A percentile compares a stretch with the other conserved stretches of the same genome.
Conservation (phyloP, 768 basidiomycete species). For the Pisolithus albus region DNA sequence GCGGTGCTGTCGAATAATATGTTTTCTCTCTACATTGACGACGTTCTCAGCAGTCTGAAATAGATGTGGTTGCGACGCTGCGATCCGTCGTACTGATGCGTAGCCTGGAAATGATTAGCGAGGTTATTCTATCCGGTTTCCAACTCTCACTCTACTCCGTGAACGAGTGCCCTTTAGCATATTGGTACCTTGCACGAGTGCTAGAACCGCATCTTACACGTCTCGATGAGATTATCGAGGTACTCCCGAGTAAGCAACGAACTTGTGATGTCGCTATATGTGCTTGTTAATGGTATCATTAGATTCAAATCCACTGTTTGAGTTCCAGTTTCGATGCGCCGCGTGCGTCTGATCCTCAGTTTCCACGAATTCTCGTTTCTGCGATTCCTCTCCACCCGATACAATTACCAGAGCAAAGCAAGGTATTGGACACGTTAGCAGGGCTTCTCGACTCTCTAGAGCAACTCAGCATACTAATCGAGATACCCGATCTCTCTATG, state of each 20-base stretch:
- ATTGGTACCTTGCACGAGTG: constrained; percentile 63
- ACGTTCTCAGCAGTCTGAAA: constrained; percentile 12
- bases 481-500: constrained; percentile 34
- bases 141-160: constrained; percentile 66
- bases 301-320: no score
- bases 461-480: constrained; percentile 43
- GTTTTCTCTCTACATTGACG: neutral
- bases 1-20: neutral
- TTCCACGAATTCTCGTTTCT: constrained; percentile 57
- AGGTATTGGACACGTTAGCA: constrained; percentile 46
- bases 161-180: constrained; percentile 66
- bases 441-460: constrained; percentile 50
- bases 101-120: constrained; percentile 54
- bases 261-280: no score
- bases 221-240: no score
- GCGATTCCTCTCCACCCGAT: constrained; percentile 64
- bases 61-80: constrained; percentile 23
- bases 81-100: constrained; percentile 41
- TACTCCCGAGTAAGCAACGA: no score
- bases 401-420: constrained; percentile 39
- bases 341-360: constrained; percentile 57
- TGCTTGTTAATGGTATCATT: no score
- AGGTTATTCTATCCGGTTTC: constrained; percentile 69
- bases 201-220: constrained; percentile 49
- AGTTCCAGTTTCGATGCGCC: no score